A percentile compares a stretch with the other conserved stretches of the same genome.
Evolutionary conservation across 495 filamentous ascomycete species (phyloP).

Genomic region (Penicillium subrubescens): DNA sequence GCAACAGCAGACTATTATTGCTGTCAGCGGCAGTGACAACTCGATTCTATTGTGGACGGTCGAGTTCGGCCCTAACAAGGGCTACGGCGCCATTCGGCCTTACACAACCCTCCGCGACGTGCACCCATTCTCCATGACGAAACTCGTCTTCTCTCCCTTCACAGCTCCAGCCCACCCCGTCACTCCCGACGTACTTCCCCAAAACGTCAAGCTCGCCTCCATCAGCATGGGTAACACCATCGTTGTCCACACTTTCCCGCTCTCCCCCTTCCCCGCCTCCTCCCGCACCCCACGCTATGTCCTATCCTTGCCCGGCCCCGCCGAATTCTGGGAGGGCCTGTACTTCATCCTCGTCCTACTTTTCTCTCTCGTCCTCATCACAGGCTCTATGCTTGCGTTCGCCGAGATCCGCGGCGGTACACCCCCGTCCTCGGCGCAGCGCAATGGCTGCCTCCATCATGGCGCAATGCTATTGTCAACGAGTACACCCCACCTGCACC

Average conservation of each 20-base stretch:
- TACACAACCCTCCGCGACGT: constrained; percentile 70
- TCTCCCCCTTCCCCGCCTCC: constrained; percentile 55
- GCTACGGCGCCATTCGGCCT: constrained; percentile 59
- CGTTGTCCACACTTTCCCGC: constrained; percentile 80
- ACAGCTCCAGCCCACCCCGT: constrained; percentile 54
- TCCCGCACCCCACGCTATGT: constrained; percentile 66
- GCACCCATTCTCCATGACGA: constrained; percentile 84
- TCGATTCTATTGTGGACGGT: constrained; percentile 78
- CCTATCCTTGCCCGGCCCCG: constrained; percentile 56
- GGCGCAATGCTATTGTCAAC: constrained; percentile 33
- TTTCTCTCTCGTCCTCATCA: constrained; percentile 55
- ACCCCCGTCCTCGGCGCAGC: constrained; percentile 58
- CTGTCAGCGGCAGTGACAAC: constrained; percentile 79
- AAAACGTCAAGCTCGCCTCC: constrained; percentile 79
- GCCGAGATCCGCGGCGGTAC: constrained; percentile 66
- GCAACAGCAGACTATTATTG: constrained; percentile 75
- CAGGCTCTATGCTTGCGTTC: constrained; percentile 65
- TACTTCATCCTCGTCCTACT: constrained; percentile 53
- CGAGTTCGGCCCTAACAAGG: constrained; percentile 53
- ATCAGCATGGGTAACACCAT: constrained; percentile 83
- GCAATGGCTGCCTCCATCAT: constrained; percentile 42
- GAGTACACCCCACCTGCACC: constrained; percentile 21
- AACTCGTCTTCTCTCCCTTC: constrained; percentile 76
- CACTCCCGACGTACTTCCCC: constrained; percentile 47
- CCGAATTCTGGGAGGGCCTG: constrained; percentile 49